phyloP scores from a whole-genome alignment of 202 grass and related monocot species.

The Brachypodium distachyon region DNA sequence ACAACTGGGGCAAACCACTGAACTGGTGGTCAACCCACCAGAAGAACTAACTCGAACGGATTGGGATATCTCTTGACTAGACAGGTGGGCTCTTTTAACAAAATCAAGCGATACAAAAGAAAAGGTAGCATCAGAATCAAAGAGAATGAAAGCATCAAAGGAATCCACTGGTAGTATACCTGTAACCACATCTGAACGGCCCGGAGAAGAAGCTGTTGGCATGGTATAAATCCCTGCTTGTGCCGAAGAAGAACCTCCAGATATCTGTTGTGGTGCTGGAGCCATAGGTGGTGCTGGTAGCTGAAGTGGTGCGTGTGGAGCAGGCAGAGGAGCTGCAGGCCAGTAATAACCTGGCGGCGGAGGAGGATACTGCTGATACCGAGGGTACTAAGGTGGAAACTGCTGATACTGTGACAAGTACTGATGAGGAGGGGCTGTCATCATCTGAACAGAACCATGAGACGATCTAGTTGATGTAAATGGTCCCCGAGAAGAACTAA shows the following conservation, averaged over 20 bases:
- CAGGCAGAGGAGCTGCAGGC: neutral
- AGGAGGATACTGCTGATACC: neutral
- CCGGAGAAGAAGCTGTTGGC: neutral
- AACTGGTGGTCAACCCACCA: neutral
- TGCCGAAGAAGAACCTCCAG: neutral
- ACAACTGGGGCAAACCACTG: neutral
- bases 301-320: neutral
- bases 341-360: neutral
- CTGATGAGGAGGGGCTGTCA: neutral
- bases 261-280: neutral
- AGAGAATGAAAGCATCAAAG: neutral
- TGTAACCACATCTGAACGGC: neutral
- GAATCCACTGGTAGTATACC: neutral
- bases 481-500: neutral
- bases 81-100: neutral
- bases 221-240: neutral
- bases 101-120: neutral
- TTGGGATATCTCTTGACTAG: neutral
- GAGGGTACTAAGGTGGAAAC: neutral
- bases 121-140: neutral
- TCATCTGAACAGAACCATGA: neutral
- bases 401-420: neutral
- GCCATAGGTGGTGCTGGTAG: neutral
- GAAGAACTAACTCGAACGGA: neutral
- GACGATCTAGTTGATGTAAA: neutral